These are phyloP conservation scores for Starmerella vitae DNA, from an alignment of 805 yeast species.

Conservation along the genomic window DNA sequence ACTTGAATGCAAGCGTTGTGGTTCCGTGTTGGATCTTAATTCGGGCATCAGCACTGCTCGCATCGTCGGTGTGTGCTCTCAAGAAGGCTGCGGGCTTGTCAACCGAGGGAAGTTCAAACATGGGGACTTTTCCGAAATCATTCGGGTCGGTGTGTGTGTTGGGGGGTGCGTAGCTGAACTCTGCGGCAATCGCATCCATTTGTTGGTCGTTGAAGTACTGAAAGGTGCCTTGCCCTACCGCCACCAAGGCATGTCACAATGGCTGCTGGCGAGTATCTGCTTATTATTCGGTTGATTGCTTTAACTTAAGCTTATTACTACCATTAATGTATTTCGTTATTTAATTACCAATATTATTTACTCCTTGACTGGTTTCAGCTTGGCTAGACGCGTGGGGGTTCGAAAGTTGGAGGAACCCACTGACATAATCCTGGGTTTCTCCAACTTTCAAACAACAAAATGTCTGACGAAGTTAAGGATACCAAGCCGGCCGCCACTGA, in stretches of 20 bases:
- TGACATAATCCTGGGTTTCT: slow-evolving; percentile 5
- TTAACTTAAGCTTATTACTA: too few species aligned
- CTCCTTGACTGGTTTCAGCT: too few species aligned
- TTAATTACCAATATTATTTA: too few species aligned
- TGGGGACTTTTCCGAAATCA: neutral
- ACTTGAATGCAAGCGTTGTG: slow-evolving; percentile 93
- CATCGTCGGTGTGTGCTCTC: slow-evolving; percentile 97
- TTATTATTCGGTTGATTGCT: too few species aligned
- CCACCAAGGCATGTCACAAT: too few species aligned
- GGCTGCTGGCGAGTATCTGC: too few species aligned
- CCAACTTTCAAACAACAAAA: neutral
- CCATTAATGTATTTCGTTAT: too few species aligned
- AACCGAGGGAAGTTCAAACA: slow-evolving; percentile 60
- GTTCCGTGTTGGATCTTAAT: slow-evolving; percentile 98
- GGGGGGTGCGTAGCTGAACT: slow-evolving; percentile 14
- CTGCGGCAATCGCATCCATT: slow-evolving; percentile 27
- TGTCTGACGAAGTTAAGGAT: slow-evolving; percentile 17
- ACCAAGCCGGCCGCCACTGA: slow-evolving; percentile 3
- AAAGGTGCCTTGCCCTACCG: slow-evolving; percentile 2
- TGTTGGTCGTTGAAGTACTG: neutral
- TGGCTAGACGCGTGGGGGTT: too few species aligned
- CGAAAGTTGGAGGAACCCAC: too few species aligned
- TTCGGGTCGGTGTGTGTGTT: neutral
- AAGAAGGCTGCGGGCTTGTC: slow-evolving; percentile 82
- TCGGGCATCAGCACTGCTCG: slow-evolving; percentile 79